Percentiles rank a stretch among this genome's conserved stretches.
Conservation (phyloP, 352 stramenopile species). For the Phytophthora kernoviae region DNA sequence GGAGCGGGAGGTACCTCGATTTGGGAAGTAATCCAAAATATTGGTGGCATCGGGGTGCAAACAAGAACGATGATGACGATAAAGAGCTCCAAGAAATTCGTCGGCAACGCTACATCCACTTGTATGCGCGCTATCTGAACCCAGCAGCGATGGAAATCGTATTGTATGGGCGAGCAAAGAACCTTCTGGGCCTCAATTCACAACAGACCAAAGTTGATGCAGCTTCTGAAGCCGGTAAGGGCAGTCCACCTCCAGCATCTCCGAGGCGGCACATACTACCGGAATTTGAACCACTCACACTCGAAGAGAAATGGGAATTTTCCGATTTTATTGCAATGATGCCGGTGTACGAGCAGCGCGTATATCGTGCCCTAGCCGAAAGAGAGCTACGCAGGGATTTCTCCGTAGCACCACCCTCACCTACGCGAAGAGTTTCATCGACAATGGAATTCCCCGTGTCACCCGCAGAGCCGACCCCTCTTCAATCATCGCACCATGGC, state of each 20-base stretch:
- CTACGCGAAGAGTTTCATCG: constrained; percentile 26
- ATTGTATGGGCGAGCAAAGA: constrained; percentile 40
- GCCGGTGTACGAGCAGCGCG: constrained; percentile 50
- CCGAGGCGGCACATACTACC: constrained; percentile 16
- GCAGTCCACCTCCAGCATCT: constrained; percentile 13
- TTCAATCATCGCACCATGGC: constrained; percentile 12
- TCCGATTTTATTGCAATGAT: constrained; percentile 66
- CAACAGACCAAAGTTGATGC: constrained; percentile 6
- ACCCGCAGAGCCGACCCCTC: constrained; percentile 6
- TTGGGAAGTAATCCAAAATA: constrained; percentile 5
- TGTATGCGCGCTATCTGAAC: constrained; percentile 64
- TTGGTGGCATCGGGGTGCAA: constrained; percentile 23
- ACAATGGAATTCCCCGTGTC: constrained; percentile 27
- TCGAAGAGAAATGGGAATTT: constrained; percentile 62
- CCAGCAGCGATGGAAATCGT: constrained; percentile 45
- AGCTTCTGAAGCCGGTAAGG: constrained; percentile 2
- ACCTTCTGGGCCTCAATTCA: constrained; percentile 20
- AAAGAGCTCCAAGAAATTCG: constrained; percentile 30
- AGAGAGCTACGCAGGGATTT: constrained; percentile 47
- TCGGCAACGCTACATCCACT: constrained; percentile 52
- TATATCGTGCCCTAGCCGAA: constrained; percentile 48
- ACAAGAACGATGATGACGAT: constrained; percentile 12
- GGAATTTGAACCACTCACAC: constrained; percentile 43
- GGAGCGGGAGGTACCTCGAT: not conserved
- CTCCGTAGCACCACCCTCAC: constrained; percentile 27